Evolutionary conservation across 75 land plant genomes (phyloP).

Genomic region (Larix kaempferi): DNA sequence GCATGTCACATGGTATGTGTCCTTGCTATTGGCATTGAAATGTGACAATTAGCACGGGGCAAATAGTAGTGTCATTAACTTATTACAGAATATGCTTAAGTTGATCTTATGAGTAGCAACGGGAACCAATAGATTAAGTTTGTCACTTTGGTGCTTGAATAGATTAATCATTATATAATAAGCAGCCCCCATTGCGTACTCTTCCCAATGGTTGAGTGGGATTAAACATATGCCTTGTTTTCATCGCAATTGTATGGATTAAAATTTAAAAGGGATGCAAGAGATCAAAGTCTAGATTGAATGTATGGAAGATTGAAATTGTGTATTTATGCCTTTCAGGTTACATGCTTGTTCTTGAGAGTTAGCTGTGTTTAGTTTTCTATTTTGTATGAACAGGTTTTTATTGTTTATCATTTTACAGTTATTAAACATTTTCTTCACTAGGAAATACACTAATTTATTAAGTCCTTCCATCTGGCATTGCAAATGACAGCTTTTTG

Average conservation of each 20-base stretch:
- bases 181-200: background rate
- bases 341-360: background rate
- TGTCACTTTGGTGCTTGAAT: constrained; percentile 6
- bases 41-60: constrained; percentile 11
- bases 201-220: too few relatives aligned
- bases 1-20: constrained; percentile 95
- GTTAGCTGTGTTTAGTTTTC: background rate
- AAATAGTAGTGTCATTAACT: constrained; percentile 2
- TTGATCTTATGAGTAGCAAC: constrained; percentile 2
- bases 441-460: background rate
- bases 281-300: too few relatives aligned
- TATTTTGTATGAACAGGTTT: background rate
- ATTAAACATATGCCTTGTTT: too few relatives aligned
- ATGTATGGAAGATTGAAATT: background rate
- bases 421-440: background rate
- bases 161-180: background rate
- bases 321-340: background rate
- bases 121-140: background rate
- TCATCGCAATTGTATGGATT: too few relatives aligned
- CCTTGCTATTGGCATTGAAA: constrained; percentile 9
- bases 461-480: background rate
- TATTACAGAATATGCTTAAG: constrained; percentile 2
- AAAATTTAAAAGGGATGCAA: too few relatives aligned
- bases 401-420: background rate
- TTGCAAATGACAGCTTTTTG: background rate